phyloP scores from a whole-genome alignment of 495 filamentous ascomycete species.

The Pyrenula massariospora region DNA sequence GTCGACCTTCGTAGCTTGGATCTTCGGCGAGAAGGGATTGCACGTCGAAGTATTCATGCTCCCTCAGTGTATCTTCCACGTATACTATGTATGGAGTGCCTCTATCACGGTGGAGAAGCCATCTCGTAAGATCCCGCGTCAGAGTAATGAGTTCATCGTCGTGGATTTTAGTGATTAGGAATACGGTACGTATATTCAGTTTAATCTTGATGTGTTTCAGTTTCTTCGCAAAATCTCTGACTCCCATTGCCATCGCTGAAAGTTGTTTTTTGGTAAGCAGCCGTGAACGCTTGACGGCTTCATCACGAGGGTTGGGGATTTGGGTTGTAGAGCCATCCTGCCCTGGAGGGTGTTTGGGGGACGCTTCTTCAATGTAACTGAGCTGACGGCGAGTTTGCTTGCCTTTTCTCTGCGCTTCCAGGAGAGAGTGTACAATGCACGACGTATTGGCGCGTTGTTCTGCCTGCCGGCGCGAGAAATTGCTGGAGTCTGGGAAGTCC shows the following conservation, averaged over 20 bases:
- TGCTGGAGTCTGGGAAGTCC: conserved; percentile 33
- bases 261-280: conserved; percentile 87
- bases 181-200: conserved; percentile 70
- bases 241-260: conserved; percentile 90
- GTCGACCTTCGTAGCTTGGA: conserved; percentile 39
- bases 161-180: conserved; percentile 79
- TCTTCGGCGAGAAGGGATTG: conserved; percentile 45
- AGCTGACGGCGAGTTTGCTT: conserved; percentile 10
- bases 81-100: conserved; percentile 60
- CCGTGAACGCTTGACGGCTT: conserved; percentile 37
- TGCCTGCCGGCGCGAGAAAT: conserved; percentile 25
- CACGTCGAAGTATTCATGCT: conserved; percentile 61
- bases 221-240: conserved; percentile 79
- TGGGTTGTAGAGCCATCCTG: not conserved
- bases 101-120: conserved; percentile 73
- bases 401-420: conserved; percentile 38
- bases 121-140: conserved; percentile 65
- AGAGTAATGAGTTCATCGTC: conserved; percentile 71
- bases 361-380: not conserved
- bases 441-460: conserved; percentile 42
- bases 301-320: conserved; percentile 9
- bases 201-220: conserved; percentile 68
- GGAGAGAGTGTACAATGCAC: conserved; percentile 75
- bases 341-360: not conserved
- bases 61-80: conserved; percentile 62